Percentiles rank a stretch among this genome's conserved stretches.
These are phyloP conservation scores for Monilinia aucupariae DNA, from an alignment of 2,329 filamentous ascomycete genomes.

Conservation along the genomic window DNA sequence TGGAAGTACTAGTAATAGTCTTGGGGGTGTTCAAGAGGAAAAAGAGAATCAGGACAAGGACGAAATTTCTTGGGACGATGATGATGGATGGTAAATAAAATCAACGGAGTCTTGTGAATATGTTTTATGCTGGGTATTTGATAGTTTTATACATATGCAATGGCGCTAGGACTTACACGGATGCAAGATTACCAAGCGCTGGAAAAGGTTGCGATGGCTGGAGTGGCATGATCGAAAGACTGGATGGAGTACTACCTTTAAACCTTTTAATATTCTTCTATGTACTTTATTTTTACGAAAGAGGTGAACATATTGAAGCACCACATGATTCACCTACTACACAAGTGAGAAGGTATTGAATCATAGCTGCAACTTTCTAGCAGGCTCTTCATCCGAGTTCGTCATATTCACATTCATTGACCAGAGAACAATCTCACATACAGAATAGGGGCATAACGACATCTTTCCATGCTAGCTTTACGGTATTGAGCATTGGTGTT, in stretches of 20 bases:
- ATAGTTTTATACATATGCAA: background rate
- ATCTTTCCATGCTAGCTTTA: too few relatives aligned
- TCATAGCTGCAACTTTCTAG: too few relatives aligned
- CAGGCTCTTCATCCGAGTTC: background rate
- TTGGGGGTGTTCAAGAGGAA: background rate
- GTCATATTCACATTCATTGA: background rate
- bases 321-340: background rate
- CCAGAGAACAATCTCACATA: too few relatives aligned
- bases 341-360: too few relatives aligned
- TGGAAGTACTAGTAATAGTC: background rate
- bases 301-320: background rate
- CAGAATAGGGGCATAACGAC: too few relatives aligned
- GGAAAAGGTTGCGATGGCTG: background rate
- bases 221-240: background rate
- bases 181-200: background rate
- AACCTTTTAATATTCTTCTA: background rate
- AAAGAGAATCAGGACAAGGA: background rate
- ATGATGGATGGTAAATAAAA: slow-evolving; percentile 4
- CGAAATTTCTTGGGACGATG: slow-evolving; percentile 10
- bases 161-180: background rate
- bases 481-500: too few relatives aligned
- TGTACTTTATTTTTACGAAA: background rate
- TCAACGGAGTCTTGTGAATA: background rate
- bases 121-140: background rate
- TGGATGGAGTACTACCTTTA: background rate